Base-by-base conservation (phyloP, 495 filamentous ascomycete genomes). In the Neurospora intermedia region DNA sequence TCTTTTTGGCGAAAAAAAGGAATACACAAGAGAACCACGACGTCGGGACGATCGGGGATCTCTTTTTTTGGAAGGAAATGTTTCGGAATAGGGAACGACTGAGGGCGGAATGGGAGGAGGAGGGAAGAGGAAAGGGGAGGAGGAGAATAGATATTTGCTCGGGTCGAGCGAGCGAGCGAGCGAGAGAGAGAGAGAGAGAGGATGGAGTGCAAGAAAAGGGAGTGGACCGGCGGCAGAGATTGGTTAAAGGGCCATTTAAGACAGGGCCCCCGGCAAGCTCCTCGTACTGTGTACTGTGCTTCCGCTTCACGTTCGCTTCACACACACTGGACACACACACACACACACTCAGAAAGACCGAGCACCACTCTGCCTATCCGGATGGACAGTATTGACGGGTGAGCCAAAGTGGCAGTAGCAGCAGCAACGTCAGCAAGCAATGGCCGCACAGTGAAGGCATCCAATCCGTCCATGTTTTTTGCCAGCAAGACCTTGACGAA, bases 101-200 rank as follows among this genome's bases (percentile, higher is more conserved):
- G 83, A 82, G 87, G 87, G 86, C 80, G 86, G 86, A 85, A 85
- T 66, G 27, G 82, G 83, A 82, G 81, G 83, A 83, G 82, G 83
- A 82, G 80, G 79, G 75, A 79, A 81, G 73, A 78, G 79, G 81
- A 80, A 77, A 82, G 85, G 86, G 82, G 80, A 83, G 83, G 79
- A 83, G 84, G 83, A 82, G 82, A 82, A 80, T 84, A 85, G 84
- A 86, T 85, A 84, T 85, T 84, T 81, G 81, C 82, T 86, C 81
- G 81, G 86, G 85, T 84, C 23, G 54, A 66, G 27, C 48, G 48
- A 59, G 23, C 46, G 46, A 59, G 48, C 23, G 54, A 66, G 54
- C 9, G 54, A 62, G 54, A 66, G 54, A 35, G 54, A 59, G 54
- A 83, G 86, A 83, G 86, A 82, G 85, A 84, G 87, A 84, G 81